phyloP scores from a whole-genome alignment of 441 rosid genomes.

The Gossypium aridum region DNA sequence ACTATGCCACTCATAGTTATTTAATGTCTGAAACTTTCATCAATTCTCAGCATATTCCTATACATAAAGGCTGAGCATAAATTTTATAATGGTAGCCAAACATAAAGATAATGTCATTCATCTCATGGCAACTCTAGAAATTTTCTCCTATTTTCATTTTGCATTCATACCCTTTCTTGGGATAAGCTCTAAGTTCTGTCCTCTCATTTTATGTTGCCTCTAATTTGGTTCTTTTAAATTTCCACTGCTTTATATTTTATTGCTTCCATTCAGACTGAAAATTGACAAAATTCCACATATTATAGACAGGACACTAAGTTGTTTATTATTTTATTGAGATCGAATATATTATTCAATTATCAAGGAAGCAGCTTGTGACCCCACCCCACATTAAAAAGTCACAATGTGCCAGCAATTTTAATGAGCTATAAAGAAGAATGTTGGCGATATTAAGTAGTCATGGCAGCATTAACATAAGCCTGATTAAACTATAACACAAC shows the following conservation, averaged over 20 bases:
- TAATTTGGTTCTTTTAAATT: neutral
- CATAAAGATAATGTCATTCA: too few species aligned
- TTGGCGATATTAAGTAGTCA: neutral
- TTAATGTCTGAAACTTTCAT: neutral
- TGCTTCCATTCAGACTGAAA: neutral
- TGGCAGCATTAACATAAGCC: neutral
- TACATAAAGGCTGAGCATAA: neutral
- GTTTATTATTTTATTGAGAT: neutral
- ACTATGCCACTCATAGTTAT: neutral
- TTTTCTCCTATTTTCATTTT: neutral
- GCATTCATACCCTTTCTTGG: neutral
- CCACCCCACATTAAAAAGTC: neutral
- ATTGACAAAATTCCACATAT: neutral
- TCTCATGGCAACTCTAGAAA: too few species aligned
- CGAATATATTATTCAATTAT: neutral
- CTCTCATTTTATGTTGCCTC: neutral
- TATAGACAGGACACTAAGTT: neutral
- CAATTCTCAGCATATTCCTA: neutral
- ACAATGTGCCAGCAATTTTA: neutral
- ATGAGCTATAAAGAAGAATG: neutral
- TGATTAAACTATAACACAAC: neutral
- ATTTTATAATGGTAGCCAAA: too few species aligned
- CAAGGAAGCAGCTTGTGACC: neutral
- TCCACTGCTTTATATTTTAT: neutral
- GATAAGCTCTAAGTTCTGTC: neutral